A percentile compares a stretch with the other conserved stretches of the same genome.
These are phyloP conservation scores for Yarrowia sp. DNA, from an alignment of 805 yeast genomes.

Conservation along the genomic window DNA sequence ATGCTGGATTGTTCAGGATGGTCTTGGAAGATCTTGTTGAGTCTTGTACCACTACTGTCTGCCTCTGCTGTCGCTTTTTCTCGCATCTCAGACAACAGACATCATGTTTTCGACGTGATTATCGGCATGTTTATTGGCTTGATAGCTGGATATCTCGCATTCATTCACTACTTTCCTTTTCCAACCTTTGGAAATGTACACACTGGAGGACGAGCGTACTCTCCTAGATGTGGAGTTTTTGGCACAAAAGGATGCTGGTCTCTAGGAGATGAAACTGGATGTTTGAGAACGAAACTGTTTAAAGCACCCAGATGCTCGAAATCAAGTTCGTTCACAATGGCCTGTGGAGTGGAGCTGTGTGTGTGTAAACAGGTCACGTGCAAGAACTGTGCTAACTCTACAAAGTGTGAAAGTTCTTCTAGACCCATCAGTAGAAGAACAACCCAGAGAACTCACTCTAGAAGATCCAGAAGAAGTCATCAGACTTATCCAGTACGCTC, in stretches of 20 bases:
- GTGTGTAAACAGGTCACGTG: background rate
- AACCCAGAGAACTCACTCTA: background rate
- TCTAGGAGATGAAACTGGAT: background rate
- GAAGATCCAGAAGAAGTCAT: background rate
- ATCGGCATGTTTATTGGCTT: constrained; percentile 2
- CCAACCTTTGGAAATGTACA: background rate
- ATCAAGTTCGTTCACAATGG: background rate
- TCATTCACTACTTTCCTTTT: constrained; percentile 12
- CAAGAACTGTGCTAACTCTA: too few species aligned
- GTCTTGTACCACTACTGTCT: background rate
- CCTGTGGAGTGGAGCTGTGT: background rate
- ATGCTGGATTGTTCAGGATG: background rate
- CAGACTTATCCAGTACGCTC: background rate
- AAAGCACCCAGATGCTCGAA: background rate
- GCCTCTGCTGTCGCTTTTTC: constrained; percentile 3
- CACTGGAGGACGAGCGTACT: background rate
- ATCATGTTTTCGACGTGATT: background rate
- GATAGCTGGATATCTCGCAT: background rate
- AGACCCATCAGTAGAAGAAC: background rate
- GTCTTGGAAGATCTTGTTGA: background rate
- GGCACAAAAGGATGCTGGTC: background rate
- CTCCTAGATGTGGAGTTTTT: constrained; percentile 4
- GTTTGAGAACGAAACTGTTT: background rate
- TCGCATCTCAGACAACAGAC: background rate
- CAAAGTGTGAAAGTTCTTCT: background rate